Base-by-base conservation (phyloP, 1,284 basidiomycete genomes). In the Termitomyces sp. region DNA sequence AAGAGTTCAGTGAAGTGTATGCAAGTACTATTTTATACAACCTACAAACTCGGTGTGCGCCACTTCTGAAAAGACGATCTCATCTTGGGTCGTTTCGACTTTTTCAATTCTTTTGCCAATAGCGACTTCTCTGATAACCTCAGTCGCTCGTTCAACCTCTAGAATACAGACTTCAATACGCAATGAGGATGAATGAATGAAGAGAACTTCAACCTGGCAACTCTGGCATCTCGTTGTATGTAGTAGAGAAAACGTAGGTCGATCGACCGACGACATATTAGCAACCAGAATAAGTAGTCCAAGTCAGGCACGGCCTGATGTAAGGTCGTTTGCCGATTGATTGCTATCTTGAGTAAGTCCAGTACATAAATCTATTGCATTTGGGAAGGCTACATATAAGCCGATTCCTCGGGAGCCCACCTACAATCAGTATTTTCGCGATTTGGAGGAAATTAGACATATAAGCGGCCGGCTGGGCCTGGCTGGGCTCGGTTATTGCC, bases 61-160 rank as follows among this genome's bases (percentile, higher is more conserved):
- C 2, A 72, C 72, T 1, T 81, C 86, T 2, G 80, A 73, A 62
- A 81, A 93, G 2, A 92, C 89, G 53, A 92, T 83, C 1, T 71
- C 70, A 67, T 93, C 91, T 62, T 87, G 80, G 1, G 64, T 70
- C 0, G 86, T 79, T 39, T 86, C 79, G 0, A 91, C 84, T 12
- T 70, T 67, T 38, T 71, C 67, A 47, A 93, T 85, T 30, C 61
- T 70, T 65, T 82, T 86, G 1, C 82, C 84, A 3, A 72, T 67
- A 10, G 81, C 83, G 6, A 84, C 65, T n/a, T 73, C 67, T 50
- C 77, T 75, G 40, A 92, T 68, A 39, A 88, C 72, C 44, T 72
- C 74, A 2, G 82, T 80, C 2, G 90, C 89, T 40, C 83, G 73
- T 68, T 92, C 85, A 7, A 92, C 90, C 66, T 92, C 90, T 84